phyloP scores from a whole-genome alignment of 768 basidiomycete species.

The Podaxis sp. region DNA sequence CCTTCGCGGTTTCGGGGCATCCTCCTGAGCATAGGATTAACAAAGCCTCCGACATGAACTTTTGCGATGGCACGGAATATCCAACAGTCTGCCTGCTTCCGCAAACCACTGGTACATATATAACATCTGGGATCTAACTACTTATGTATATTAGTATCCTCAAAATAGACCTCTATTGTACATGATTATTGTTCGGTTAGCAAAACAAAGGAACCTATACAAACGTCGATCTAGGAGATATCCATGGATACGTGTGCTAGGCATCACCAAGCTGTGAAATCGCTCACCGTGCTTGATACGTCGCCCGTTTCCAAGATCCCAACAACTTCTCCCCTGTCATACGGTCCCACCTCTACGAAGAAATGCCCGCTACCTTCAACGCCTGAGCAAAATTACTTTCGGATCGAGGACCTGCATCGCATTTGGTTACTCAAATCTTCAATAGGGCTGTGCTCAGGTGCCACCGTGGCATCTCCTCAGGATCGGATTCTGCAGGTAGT shows the following conservation, averaged over 20 bases:
- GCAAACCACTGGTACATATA: too few species aligned
- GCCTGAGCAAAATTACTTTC: not conserved
- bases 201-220: too few species aligned
- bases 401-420: constrained; percentile 3
- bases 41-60: not conserved
- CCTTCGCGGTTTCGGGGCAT: constrained; percentile 57
- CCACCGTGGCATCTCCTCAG: not conserved
- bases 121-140: too few species aligned
- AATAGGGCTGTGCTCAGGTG: not conserved
- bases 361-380: not conserved
- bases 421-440: not conserved
- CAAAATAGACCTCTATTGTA: not conserved
- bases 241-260: not conserved
- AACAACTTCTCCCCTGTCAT: not conserved
- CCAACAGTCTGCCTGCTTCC: too few species aligned
- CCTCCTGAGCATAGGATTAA: constrained; percentile 18
- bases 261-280: not conserved
- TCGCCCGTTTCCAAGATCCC: not conserved
- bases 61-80: too few species aligned
- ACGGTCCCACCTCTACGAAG: not conserved
- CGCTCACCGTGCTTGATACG: not conserved
- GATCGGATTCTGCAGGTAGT: not conserved
- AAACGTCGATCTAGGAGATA: not conserved
- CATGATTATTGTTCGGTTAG: not conserved
- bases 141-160: not conserved